Percentiles rank a stretch among this genome's conserved stretches.
Evolutionary conservation across 2,329 filamentous ascomycete genomes (phyloP).

Genomic region (Paracorniculantispora psalliotae): DNA sequence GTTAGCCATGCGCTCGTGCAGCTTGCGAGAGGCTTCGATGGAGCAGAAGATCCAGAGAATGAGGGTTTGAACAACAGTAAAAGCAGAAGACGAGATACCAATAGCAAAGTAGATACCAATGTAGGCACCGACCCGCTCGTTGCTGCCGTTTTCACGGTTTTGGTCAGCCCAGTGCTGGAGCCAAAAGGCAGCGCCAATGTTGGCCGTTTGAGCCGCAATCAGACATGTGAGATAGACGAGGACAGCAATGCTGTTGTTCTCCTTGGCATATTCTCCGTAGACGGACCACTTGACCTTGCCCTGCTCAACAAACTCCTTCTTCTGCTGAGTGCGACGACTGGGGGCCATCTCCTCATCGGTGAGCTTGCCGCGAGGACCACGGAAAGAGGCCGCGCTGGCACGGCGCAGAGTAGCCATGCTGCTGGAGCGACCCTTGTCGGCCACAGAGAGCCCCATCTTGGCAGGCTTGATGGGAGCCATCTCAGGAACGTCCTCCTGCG

Average conservation of each 20-base stretch:
- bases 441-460: slow-evolving; percentile 33
- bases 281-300: slow-evolving; percentile 96
- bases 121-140: slow-evolving; percentile 78
- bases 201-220: slow-evolving; percentile 72
- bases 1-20: slow-evolving; percentile 95
- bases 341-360: slow-evolving; percentile 74
- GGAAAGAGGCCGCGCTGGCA: slow-evolving; percentile 88
- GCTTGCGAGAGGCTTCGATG: slow-evolving; percentile 94
- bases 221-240: slow-evolving; percentile 72
- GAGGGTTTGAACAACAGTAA: slow-evolving; percentile 88
- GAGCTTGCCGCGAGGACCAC: slow-evolving; percentile 76
- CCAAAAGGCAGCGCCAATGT: slow-evolving; percentile 85
- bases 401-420: slow-evolving; percentile 80
- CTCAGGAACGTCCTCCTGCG: slow-evolving; percentile 70
- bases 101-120: slow-evolving; percentile 95
- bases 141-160: slow-evolving; percentile 64
- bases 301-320: slow-evolving; percentile 84
- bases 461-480: slow-evolving; percentile 65
- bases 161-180: slow-evolving; percentile 85
- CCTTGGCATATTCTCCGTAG: slow-evolving; percentile 90
- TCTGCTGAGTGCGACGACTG: slow-evolving; percentile 78
- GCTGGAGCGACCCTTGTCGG: slow-evolving; percentile 53
- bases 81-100: slow-evolving; percentile 75
- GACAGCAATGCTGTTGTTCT: slow-evolving; percentile 84
- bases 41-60: slow-evolving; percentile 99